phyloP scores from a whole-genome alignment of 805 yeast genomes.

The Ogataea philodendri region DNA sequence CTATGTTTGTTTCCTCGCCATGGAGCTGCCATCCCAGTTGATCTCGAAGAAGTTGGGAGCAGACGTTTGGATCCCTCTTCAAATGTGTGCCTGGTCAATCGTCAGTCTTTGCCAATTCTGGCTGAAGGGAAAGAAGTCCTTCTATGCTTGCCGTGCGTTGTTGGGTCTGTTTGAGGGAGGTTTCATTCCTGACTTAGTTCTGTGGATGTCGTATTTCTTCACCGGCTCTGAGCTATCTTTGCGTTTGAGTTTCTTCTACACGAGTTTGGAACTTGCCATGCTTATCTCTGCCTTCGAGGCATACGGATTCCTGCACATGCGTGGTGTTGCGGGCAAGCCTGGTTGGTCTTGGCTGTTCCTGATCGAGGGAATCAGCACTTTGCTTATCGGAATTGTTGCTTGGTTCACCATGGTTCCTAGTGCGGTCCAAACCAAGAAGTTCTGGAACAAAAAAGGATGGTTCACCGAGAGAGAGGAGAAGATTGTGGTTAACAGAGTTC shows the following conservation, averaged over 20 bases:
- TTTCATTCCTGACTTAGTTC: constrained; percentile 60
- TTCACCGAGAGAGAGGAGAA: constrained; percentile 53
- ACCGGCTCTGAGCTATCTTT: constrained; percentile 56
- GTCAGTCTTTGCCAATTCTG: constrained; percentile 53
- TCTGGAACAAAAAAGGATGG: constrained; percentile 37
- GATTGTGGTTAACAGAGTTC: constrained; percentile 54
- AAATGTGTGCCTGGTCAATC: constrained; percentile 54
- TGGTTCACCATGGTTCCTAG: constrained; percentile 36
- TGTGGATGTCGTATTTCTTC: constrained; percentile 68
- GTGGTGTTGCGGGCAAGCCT: constrained; percentile 41
- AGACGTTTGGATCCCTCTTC: constrained; percentile 60
- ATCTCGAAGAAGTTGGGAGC: constrained; percentile 64
- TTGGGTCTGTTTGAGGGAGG: constrained; percentile 67
- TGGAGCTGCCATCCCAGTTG: constrained; percentile 67
- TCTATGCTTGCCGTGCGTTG: constrained; percentile 47
- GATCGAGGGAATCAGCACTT: constrained; percentile 59
- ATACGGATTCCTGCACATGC: constrained; percentile 51
- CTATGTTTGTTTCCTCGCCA: constrained; percentile 48
- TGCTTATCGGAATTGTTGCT: constrained; percentile 45
- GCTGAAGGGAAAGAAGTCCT: constrained; percentile 41
- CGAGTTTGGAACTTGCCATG: constrained; percentile 48
- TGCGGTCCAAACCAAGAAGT: constrained; percentile 31
- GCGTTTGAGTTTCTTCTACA: constrained; percentile 60
- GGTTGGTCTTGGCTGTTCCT: constrained; percentile 71
- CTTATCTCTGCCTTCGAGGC: constrained; percentile 45